Conservation (phyloP, 2,329 filamentous ascomycete genomes). For the Aspergillus alliaceus region DNA sequence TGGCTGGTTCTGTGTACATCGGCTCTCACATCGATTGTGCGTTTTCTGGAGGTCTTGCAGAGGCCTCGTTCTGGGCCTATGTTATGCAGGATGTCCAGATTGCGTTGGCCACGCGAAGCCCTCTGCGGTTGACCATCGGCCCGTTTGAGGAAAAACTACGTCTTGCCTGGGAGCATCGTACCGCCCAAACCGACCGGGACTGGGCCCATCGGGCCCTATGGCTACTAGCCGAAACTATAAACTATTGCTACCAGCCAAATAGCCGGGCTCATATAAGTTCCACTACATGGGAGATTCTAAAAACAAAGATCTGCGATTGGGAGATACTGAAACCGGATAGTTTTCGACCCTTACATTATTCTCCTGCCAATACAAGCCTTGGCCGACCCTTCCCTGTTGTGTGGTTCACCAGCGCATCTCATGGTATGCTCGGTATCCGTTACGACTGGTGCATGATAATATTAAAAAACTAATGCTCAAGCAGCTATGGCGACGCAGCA, state of each 20-base stretch:
- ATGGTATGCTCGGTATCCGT: constrained; percentile 25
- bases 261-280: constrained; percentile 17
- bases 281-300: constrained; percentile 20
- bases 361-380: constrained; percentile 23
- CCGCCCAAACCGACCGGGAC: constrained; percentile 28
- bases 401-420: constrained; percentile 33
- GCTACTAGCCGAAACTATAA: constrained; percentile 34
- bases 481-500: constrained; percentile 35
- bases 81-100: constrained; percentile 39
- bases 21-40: constrained; percentile 35
- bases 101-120: constrained; percentile 32
- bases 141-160: constrained; percentile 33
- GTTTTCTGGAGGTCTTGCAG: constrained; percentile 32
- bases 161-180: constrained; percentile 26
- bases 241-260: constrained; percentile 31
- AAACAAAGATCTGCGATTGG: constrained; percentile 28
- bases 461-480: background rate
- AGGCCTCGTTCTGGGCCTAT: constrained; percentile 38
- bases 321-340: constrained; percentile 26
- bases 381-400: constrained; percentile 35
- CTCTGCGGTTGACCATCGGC: constrained; percentile 30
- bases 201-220: constrained; percentile 36
- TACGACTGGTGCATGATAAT: background rate
- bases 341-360: constrained; percentile 32
- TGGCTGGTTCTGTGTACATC: constrained; percentile 37